These are phyloP conservation scores for Trapa bicornis DNA, from an alignment of 345 rosid species.

Conservation along the genomic window DNA sequence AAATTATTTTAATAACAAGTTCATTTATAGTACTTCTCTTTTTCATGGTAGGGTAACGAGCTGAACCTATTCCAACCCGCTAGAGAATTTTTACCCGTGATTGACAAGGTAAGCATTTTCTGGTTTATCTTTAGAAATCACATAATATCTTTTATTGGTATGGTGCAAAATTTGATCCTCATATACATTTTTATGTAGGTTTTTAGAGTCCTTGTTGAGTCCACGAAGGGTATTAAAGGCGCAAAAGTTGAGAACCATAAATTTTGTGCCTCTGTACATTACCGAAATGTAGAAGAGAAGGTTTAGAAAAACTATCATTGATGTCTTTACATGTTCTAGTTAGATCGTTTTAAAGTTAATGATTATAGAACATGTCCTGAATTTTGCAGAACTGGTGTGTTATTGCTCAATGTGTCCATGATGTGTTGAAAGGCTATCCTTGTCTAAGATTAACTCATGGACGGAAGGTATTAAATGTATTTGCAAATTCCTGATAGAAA, in stretches of 20 bases:
- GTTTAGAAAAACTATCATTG: slow-evolving; percentile 17
- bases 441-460: slow-evolving; percentile 69
- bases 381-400: slow-evolving; percentile 57
- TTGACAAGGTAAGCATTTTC: slow-evolving; percentile 44
- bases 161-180: background rate
- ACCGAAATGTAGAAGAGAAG: slow-evolving; percentile 91
- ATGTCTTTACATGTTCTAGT: background rate
- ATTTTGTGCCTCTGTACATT: slow-evolving; percentile 90
- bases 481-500: background rate
- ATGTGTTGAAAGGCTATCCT: slow-evolving; percentile 64
- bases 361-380: background rate
- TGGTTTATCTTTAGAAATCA: background rate
- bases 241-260: slow-evolving; percentile 89
- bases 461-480: slow-evolving; percentile 28
- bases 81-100: slow-evolving; percentile 63
- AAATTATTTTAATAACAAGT: background rate
- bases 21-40: background rate
- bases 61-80: slow-evolving; percentile 87
- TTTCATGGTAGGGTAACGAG: slow-evolving; percentile 50
- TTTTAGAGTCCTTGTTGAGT: slow-evolving; percentile 70
- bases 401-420: slow-evolving; percentile 79
- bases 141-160: no score
- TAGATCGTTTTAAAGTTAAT: background rate
- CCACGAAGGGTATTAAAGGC: slow-evolving; percentile 58
- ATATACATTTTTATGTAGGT: slow-evolving; percentile 29